Base-by-base conservation (phyloP, 208 protist genomes). In the Leptomonas seymouri region DNA sequence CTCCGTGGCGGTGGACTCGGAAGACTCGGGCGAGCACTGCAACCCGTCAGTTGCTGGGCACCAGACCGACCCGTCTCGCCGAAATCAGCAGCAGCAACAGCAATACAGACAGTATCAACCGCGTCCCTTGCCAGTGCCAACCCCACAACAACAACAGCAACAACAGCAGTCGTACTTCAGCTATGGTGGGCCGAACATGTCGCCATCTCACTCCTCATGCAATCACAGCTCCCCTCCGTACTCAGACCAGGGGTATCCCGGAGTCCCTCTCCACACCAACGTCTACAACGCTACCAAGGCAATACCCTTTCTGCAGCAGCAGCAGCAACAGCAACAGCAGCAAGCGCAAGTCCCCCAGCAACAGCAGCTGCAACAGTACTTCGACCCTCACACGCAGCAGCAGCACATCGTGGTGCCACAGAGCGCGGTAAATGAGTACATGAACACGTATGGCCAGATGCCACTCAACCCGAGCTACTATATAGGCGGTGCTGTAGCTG, bases 161-260 rank as follows among this genome's bases (percentile, higher is more conserved):
- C 62, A 65, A 44, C 59, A 70, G 36, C 45, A 45, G 21, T n/a
- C 3, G n/a, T 71, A 63, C 66, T 61, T 56, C 55, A 49, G 57
- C 55, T 71, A 71, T 54, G 42, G 30, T 34, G 28, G 23, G 8
- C 56, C 23, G 44, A 36, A 20, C 67, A 57, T 50, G 36, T 16
- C 58, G n/a, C 57, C 48, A 42, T 57, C 20, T 46, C 67, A 55
- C 15, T 30, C 57, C 25, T 39, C 34, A 9, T 65, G 31, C 51
- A 8, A 3, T 56, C 53, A 59, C 27, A 39, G 20, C 41, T 31
- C 44, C 7, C 18, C 30, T 4, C 53, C 21, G 1, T 65, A 58
- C 45, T 3, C 49, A 16, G 42, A 42, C 3, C 67, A 55, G 6
- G 3, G 20, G 18, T 71, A 77, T 50, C 15, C 44, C 20, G 11